phyloP scores from a whole-genome alignment of 768 basidiomycete genomes.

The Panellus pusillus region DNA sequence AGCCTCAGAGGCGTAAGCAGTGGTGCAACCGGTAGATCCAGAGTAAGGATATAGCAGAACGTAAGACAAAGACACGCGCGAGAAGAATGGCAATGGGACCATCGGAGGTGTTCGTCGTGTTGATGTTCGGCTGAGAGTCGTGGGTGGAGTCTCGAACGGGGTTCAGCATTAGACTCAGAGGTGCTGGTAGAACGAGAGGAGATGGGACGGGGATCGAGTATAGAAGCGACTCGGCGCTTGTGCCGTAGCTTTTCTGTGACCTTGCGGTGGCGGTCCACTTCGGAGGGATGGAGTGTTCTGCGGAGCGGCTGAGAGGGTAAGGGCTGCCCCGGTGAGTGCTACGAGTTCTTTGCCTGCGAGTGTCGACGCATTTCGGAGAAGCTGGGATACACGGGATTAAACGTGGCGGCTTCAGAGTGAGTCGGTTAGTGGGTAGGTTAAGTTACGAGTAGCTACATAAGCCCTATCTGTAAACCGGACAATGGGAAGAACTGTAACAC shows the following conservation, averaged over 20 bases:
- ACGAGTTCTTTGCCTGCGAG: not conserved
- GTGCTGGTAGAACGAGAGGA: not conserved
- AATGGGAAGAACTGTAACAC: too few species aligned
- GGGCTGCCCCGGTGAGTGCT: not conserved
- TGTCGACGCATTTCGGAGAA: conserved; percentile 2
- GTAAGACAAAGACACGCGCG: too few species aligned
- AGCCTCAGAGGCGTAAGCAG: not conserved
- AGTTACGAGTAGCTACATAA: too few species aligned
- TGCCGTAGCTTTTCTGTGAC: not conserved
- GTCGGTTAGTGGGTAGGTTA: too few species aligned
- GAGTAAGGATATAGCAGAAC: too few species aligned
- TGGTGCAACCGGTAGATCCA: too few species aligned
- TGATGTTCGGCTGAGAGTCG: too few species aligned
- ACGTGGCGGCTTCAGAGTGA: not conserved
- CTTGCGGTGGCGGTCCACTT: conserved; percentile 3
- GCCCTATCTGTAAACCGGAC: too few species aligned
- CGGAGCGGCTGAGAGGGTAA: conserved; percentile 1
- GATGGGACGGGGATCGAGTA: conserved; percentile 2
- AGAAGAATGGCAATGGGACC: too few species aligned
- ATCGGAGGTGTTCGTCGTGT: too few species aligned
- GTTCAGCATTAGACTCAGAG: too few species aligned
- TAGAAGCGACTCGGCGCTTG: conserved; percentile 2
- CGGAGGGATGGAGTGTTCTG: not conserved
- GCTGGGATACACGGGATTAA: not conserved
- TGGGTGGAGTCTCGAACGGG: not conserved